Conservation (phyloP, 2,329 filamentous ascomycete genomes). For the Botrytis tulipae region DNA sequence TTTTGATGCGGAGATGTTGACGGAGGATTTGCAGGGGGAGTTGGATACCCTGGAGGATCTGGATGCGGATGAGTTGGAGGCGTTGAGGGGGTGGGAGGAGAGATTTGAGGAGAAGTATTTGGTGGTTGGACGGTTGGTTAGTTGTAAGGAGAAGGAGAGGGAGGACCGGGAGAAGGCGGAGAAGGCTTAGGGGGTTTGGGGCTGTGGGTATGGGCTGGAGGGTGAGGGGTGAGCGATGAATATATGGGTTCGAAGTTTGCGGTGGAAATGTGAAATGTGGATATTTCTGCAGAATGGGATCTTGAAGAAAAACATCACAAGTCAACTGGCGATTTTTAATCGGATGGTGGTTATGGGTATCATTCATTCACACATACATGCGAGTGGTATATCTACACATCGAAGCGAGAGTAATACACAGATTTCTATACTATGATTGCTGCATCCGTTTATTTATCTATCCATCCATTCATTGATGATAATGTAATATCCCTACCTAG, state of each 20-base stretch:
- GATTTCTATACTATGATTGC: neutral
- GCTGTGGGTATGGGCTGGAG: neutral
- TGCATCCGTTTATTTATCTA: neutral
- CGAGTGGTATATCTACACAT: neutral
- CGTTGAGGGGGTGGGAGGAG: slow-evolving; percentile 88
- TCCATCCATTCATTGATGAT: neutral
- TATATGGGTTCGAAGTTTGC: neutral
- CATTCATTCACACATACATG: neutral
- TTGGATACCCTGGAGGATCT: slow-evolving; percentile 74
- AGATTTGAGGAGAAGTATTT: slow-evolving; percentile 91
- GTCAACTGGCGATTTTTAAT: neutral
- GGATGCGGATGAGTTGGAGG: slow-evolving; percentile 73
- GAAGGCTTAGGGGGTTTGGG: neutral
- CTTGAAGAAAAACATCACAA: neutral
- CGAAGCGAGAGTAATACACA: neutral
- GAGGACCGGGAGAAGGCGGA: slow-evolving; percentile 34
- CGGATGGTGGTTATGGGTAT: neutral
- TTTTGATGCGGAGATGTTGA: slow-evolving; percentile 95
- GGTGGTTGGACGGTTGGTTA: slow-evolving; percentile 83
- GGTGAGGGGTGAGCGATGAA: neutral
- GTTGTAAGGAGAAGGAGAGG: slow-evolving; percentile 55
- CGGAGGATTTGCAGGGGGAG: slow-evolving; percentile 80
- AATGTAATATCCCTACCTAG: neutral
- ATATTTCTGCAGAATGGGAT: neutral
- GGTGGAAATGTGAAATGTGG: neutral